Percentiles rank a stretch among this genome's conserved stretches.
Evolutionary conservation across 2,329 filamentous ascomycete genomes (phyloP).

Genomic region (Ophiostoma perfectum): DNA sequence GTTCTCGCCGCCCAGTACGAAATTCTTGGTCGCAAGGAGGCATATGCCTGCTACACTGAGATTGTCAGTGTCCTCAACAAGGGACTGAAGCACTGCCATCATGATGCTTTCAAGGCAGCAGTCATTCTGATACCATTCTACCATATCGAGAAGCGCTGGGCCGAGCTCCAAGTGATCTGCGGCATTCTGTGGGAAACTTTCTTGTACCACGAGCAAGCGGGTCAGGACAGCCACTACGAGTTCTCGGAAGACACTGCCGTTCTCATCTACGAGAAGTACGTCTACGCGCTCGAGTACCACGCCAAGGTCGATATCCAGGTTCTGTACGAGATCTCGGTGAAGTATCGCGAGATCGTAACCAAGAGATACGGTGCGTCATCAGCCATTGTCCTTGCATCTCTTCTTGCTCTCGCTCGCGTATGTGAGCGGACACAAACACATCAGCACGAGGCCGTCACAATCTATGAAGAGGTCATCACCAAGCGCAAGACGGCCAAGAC

Average conservation of each 20-base stretch:
- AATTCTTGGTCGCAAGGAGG: slow-evolving; percentile 33
- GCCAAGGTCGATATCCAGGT: slow-evolving; percentile 40
- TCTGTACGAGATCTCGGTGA: slow-evolving; percentile 42
- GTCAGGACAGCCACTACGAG: slow-evolving; percentile 15
- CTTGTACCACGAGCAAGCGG: slow-evolving; percentile 38
- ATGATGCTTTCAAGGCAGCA: slow-evolving; percentile 43
- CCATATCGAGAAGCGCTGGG: slow-evolving; percentile 41
- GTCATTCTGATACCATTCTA: slow-evolving; percentile 42
- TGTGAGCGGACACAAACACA: slow-evolving; percentile 42
- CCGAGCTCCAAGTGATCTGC: slow-evolving; percentile 43
- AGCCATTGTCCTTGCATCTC: slow-evolving; percentile 32
- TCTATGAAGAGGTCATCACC: slow-evolving; percentile 45
- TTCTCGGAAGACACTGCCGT: slow-evolving; percentile 42
- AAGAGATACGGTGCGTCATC: slow-evolving; percentile 35
- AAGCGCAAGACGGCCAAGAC: slow-evolving; percentile 35
- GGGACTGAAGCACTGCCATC: slow-evolving; percentile 35
- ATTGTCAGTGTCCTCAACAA: slow-evolving; percentile 35
- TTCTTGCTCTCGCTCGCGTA: slow-evolving; percentile 40
- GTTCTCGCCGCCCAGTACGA: slow-evolving; percentile 29
- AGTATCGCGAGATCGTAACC: slow-evolving; percentile 44
- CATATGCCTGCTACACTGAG: slow-evolving; percentile 36
- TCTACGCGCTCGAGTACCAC: slow-evolving; percentile 42
- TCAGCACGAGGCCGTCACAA: slow-evolving; percentile 39
- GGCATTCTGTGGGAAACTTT: slow-evolving; percentile 44
- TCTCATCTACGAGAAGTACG: slow-evolving; percentile 44